These are phyloP conservation scores for Anthracocystis panici-leucophaei DNA, from an alignment of 1,284 basidiomycete genomes.

Conservation along the genomic window DNA sequence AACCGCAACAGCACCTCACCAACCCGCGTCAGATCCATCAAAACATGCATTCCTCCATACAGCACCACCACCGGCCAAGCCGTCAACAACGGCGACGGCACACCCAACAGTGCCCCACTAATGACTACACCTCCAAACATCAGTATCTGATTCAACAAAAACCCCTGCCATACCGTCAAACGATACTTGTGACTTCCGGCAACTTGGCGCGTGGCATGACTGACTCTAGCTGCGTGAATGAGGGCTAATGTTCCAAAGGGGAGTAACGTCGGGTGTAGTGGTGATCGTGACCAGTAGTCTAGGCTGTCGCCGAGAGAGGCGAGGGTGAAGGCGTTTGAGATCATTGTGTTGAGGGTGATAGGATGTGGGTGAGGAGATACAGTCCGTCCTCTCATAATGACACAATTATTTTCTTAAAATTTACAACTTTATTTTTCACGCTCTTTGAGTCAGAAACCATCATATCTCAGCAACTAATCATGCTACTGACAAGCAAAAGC, in stretches of 20 bases:
- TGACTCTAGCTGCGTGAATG: conserved; percentile 54
- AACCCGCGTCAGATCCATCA: conserved; percentile 21
- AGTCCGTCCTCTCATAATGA: too few species aligned
- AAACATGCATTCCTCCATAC: conserved; percentile 52
- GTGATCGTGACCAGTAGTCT: conserved; percentile 17
- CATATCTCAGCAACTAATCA: too few species aligned
- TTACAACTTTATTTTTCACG: too few species aligned
- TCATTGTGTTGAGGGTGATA: conserved; percentile 9
- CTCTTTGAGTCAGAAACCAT: too few species aligned
- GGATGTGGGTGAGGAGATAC: background rate
- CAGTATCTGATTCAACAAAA: conserved; percentile 56
- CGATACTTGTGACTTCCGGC: conserved; percentile 36
- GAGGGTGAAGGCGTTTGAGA: conserved; percentile 6
- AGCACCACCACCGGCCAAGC: conserved; percentile 47
- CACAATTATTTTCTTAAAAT: too few species aligned
- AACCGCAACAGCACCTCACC: conserved; percentile 31
- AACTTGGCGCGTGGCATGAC: conserved; percentile 56
- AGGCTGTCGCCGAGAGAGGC: conserved; percentile 19
- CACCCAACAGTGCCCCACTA: conserved; percentile 39
- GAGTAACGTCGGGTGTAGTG: conserved; percentile 31
- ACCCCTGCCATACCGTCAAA: conserved; percentile 50
- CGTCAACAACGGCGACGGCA: conserved; percentile 49
- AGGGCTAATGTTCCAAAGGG: conserved; percentile 47
- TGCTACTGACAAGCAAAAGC: too few species aligned
- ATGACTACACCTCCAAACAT: conserved; percentile 56